Evolutionary conservation across 257 asterid species (phyloP).

Genomic region (Solanum tarijense): DNA sequence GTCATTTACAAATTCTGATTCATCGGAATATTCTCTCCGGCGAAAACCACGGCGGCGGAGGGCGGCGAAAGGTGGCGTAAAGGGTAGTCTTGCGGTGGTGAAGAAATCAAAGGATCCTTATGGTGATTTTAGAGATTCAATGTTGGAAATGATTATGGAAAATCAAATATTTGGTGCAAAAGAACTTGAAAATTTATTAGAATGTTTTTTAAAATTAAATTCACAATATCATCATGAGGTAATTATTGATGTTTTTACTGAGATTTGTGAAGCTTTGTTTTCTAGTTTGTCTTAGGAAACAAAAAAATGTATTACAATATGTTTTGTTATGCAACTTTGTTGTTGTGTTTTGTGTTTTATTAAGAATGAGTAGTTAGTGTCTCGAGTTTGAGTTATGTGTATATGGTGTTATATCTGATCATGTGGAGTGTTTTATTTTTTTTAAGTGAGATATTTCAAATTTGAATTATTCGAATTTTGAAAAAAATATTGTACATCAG

Average conservation of each 20-base stretch:
- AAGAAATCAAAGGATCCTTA: constrained; percentile 47
- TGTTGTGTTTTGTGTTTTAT: not conserved
- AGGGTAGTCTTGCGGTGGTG: constrained; percentile 38
- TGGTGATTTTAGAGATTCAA: constrained; percentile 36
- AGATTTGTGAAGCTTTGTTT: constrained; percentile 36
- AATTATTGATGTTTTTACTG: constrained; percentile 37
- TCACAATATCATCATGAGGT: constrained; percentile 35
- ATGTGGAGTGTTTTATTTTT: not conserved
- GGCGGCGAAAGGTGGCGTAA: not conserved
- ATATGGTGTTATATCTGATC: not conserved
- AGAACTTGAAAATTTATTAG: constrained; percentile 37
- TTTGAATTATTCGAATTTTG: not conserved
- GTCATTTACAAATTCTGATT: constrained; percentile 19
- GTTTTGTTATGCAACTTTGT: not conserved
- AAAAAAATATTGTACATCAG: not conserved
- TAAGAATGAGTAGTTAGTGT: not conserved
- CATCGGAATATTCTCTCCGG: constrained; percentile 6
- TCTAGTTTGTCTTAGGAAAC: not conserved
- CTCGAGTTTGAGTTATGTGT: not conserved
- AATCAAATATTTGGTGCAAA: constrained; percentile 26
- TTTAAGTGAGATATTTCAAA: rapidly evolving
- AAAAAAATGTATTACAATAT: not conserved
- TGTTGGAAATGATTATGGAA: constrained; percentile 57
- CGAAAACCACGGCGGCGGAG: constrained; percentile 6
- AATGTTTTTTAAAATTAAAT: constrained; percentile 34